Evolutionary conservation across 2,329 filamentous ascomycete genomes (phyloP).

Genomic region (Huntiella bhutanensis): DNA sequence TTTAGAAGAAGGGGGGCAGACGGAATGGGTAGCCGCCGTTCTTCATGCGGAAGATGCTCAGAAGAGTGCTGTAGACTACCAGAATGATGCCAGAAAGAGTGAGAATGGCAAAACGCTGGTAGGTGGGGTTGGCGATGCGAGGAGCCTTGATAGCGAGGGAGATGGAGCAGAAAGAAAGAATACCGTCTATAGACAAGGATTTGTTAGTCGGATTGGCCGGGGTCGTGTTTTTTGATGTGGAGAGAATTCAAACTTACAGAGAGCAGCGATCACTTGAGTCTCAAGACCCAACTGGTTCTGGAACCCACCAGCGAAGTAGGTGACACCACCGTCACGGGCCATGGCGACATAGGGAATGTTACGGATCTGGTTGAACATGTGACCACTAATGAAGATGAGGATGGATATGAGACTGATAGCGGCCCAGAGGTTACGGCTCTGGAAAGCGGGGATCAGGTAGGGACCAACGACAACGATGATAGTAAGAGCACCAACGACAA

Average conservation of each 20-base stretch:
- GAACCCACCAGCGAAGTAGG: slow-evolving; percentile 81
- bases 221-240: neutral
- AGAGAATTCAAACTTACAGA: slow-evolving; percentile 47
- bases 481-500: slow-evolving; percentile 51
- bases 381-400: slow-evolving; percentile 81
- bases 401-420: slow-evolving; percentile 75
- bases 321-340: slow-evolving; percentile 69
- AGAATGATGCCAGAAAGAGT: slow-evolving; percentile 63
- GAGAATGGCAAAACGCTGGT: slow-evolving; percentile 65
- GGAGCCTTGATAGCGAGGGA: slow-evolving; percentile 83
- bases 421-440: slow-evolving; percentile 88
- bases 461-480: slow-evolving; percentile 53
- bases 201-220: neutral
- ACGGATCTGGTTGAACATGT: slow-evolving; percentile 99
- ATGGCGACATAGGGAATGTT: slow-evolving; percentile 83
- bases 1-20: slow-evolving; percentile 65
- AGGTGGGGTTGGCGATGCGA: slow-evolving; percentile 57
- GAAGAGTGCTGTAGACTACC: slow-evolving; percentile 76
- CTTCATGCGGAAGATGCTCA: slow-evolving; percentile 87
- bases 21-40: slow-evolving; percentile 90
- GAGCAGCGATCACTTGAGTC: slow-evolving; percentile 81
- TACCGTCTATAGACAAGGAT: slow-evolving; percentile 36
- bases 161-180: slow-evolving; percentile 79
- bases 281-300: slow-evolving; percentile 87
- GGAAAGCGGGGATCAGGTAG: slow-evolving; percentile 62